Percentiles rank a stretch among this genome's conserved stretches.
Evolutionary conservation across 805 yeast species (phyloP).

Genomic region (Yarrowia keelungensis): DNA sequence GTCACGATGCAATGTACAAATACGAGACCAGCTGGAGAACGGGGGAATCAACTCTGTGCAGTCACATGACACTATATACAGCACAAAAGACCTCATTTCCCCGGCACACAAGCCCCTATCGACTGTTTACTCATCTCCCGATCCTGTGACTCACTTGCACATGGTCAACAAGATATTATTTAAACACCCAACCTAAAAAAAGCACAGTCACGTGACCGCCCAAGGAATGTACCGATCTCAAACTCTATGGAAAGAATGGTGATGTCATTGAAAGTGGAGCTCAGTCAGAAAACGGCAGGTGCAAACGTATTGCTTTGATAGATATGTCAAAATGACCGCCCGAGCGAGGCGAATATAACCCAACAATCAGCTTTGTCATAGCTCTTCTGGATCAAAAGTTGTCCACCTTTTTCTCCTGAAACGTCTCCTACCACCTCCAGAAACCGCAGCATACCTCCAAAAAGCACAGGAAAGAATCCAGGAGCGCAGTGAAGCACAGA

Average conservation of each 20-base stretch:
- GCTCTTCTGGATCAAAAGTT: too few relatives aligned
- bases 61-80: background rate
- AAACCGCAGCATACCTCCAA: too few relatives aligned
- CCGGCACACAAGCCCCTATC: too few relatives aligned
- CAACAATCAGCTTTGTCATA: too few relatives aligned
- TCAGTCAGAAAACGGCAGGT: background rate
- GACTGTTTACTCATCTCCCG: background rate
- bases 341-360: background rate
- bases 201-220: background rate
- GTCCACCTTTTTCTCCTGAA: too few relatives aligned
- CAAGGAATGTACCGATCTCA: background rate
- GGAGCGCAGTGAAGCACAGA: background rate
- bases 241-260: background rate
- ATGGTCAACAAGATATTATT: background rate
- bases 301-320: too few relatives aligned
- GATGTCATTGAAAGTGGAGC: background rate
- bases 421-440: too few relatives aligned
- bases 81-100: background rate
- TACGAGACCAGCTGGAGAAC: background rate
- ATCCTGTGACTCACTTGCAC: conserved; percentile 2
- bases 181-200: background rate
- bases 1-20: conserved; percentile 4
- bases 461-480: background rate
- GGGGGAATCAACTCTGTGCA: too few relatives aligned
- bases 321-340: background rate